Evolutionary conservation across 306 rosid species (phyloP).

Genomic region (Cicer chorassanicum): DNA sequence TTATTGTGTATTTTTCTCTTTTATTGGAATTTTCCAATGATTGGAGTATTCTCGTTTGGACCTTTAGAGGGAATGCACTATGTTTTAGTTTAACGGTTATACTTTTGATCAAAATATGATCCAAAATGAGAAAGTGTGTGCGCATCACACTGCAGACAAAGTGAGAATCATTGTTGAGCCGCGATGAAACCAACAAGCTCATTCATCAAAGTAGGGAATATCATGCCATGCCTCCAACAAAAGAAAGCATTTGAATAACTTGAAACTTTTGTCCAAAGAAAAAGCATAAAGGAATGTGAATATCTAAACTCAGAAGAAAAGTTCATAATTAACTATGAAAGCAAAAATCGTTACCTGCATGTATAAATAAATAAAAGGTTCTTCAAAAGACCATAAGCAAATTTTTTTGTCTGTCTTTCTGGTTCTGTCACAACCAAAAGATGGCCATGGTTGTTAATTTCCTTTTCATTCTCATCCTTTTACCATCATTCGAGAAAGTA

Average conservation of each 20-base stretch:
- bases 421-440: slow-evolving; percentile 40
- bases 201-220: slow-evolving; percentile 49
- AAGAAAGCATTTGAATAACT: slow-evolving; percentile 72
- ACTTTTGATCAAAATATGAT: slow-evolving; percentile 27
- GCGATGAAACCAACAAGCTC: slow-evolving; percentile 7
- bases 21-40: no score
- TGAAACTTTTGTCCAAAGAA: slow-evolving; percentile 49
- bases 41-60: background rate
- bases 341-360: slow-evolving; percentile 41
- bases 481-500: slow-evolving; percentile 48
- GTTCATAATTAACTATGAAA: slow-evolving; percentile 41
- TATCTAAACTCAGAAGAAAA: slow-evolving; percentile 44
- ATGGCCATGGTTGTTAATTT: slow-evolving; percentile 56
- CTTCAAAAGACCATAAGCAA: slow-evolving; percentile 36
- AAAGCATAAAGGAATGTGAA: slow-evolving; percentile 58
- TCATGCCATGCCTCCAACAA: slow-evolving; percentile 48
- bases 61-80: background rate
- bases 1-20: no score
- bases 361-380: slow-evolving; percentile 50
- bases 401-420: slow-evolving; percentile 23
- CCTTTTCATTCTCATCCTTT: slow-evolving; percentile 51
- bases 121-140: slow-evolving; percentile 15
- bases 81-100: background rate
- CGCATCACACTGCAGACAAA: slow-evolving; percentile 27
- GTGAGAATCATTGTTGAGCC: slow-evolving; percentile 37